These are phyloP conservation scores for Halenospora varia DNA, from an alignment of 495 filamentous ascomycete species.

Conservation along the genomic window DNA sequence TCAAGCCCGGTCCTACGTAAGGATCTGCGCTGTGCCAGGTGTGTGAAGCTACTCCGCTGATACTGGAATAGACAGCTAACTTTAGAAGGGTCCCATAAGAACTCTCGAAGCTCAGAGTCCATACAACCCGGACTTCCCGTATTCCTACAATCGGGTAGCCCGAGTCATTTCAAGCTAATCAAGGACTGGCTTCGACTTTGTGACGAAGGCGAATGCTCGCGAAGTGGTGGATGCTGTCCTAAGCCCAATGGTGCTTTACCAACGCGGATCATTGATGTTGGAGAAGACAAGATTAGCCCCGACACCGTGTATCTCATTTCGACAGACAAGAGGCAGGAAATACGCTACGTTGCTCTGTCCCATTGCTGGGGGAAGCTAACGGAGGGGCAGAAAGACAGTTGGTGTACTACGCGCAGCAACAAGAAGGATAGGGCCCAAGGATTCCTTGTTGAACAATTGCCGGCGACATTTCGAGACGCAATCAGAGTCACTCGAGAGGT, in stretches of 20 bases:
- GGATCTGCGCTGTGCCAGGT: constrained; percentile 3
- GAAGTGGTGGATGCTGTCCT: background rate
- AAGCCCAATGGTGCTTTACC: background rate
- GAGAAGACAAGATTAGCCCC: constrained; percentile 1
- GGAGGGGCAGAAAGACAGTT: background rate
- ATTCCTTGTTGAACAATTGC: background rate
- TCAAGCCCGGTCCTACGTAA: constrained; percentile 1
- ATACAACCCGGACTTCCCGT: background rate
- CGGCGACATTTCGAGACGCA: constrained; percentile 7
- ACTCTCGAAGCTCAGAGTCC: background rate
- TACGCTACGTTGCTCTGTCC: constrained; percentile 7
- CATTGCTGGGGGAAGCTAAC: constrained; percentile 14
- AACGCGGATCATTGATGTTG: constrained; percentile 5
- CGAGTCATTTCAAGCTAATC: background rate
- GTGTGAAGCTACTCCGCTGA: background rate
- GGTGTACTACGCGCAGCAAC: background rate
- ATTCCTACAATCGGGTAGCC: background rate
- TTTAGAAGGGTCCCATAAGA: background rate
- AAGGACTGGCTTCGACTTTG: constrained; percentile 2
- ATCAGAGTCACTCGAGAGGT: constrained; percentile 6
- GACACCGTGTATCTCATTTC: background rate
- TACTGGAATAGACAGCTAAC: constrained; percentile 5
- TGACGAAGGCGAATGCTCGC: background rate
- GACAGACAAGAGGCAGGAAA: background rate
- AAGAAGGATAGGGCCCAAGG: background rate